These are phyloP conservation scores for Metahyphopichia silvanorum DNA, from an alignment of 805 yeast species.

Conservation along the genomic window DNA sequence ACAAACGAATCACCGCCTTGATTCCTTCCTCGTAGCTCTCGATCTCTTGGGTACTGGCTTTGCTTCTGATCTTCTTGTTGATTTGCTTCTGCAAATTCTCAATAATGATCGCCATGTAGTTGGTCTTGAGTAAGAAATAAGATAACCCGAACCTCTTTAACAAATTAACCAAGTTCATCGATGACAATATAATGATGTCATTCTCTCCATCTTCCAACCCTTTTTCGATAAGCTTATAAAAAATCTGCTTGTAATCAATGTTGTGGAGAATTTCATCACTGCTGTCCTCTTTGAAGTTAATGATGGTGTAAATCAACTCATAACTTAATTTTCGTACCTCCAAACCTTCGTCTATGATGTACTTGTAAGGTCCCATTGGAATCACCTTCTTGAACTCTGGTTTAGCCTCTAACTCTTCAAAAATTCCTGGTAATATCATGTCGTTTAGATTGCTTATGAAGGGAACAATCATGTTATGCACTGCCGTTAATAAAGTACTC, in stretches of 20 bases:
- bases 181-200: conserved; percentile 52
- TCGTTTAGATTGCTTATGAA: conserved; percentile 43
- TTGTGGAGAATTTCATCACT: conserved; percentile 14
- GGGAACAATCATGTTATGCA: conserved; percentile 52
- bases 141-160: conserved; percentile 20
- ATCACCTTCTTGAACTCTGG: conserved; percentile 59
- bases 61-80: conserved; percentile 50
- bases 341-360: conserved; percentile 73
- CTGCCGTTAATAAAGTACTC: conserved; percentile 54
- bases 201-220: conserved; percentile 63
- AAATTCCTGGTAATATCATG: conserved; percentile 47
- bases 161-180: conserved; percentile 38
- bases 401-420: conserved; percentile 52
- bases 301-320: conserved; percentile 61
- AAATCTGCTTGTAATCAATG: conserved; percentile 29
- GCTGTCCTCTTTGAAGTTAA: conserved; percentile 19
- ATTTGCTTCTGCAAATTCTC: conserved; percentile 33
- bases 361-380: conserved; percentile 86
- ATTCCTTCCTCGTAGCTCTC: conserved; percentile 52
- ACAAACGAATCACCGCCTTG: conserved; percentile 27
- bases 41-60: conserved; percentile 65
- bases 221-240: conserved; percentile 39
- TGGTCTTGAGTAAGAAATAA: conserved; percentile 8
- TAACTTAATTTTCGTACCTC: conserved; percentile 70
- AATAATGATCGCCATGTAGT: conserved; percentile 27